Evolutionary conservation across 1,139 yeast species (phyloP).

Genomic region (Geotrichum cucujoidarum): DNA sequence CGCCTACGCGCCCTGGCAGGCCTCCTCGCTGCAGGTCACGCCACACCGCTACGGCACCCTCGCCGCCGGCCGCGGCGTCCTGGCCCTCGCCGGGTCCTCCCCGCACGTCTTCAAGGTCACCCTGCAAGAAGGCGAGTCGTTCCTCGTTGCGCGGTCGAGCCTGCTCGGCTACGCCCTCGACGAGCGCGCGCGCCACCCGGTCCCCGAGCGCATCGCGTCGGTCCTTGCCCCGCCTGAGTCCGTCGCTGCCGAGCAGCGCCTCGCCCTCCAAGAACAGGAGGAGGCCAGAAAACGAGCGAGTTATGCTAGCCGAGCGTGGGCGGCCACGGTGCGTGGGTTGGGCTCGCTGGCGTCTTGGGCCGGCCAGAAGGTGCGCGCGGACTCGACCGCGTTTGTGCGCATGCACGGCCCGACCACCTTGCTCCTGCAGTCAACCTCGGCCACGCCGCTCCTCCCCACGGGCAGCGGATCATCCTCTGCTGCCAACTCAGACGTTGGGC

Average conservation of each 20-base stretch:
- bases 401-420: conserved; percentile 23
- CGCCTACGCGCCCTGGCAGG: conserved; percentile 31
- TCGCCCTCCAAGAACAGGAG: too few relatives aligned
- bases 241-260: not conserved
- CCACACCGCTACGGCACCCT: conserved; percentile 31
- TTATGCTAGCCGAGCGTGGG: not conserved
- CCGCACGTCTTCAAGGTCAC: conserved; percentile 35
- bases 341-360: not conserved
- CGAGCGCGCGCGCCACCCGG: conserved; percentile 19
- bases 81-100: conserved; percentile 34
- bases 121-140: conserved; percentile 34
- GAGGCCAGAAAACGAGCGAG: not conserved
- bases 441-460: not conserved
- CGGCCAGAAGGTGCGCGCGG: conserved; percentile 20
- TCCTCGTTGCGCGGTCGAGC: conserved; percentile 33
- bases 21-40: conserved; percentile 25
- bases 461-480: not conserved
- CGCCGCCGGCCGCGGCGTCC: conserved; percentile 38
- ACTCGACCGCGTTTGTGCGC: conserved; percentile 19
- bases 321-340: too few relatives aligned
- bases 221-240: not conserved
- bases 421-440: conserved; percentile 19
- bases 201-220: conserved; percentile 2
- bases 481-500: too few relatives aligned
- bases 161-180: conserved; percentile 38